A percentile compares a stretch with the other conserved stretches of the same genome.
Conservation (phyloP, 2,329 filamentous ascomycete species). For the Metarhizium guizhouense region DNA sequence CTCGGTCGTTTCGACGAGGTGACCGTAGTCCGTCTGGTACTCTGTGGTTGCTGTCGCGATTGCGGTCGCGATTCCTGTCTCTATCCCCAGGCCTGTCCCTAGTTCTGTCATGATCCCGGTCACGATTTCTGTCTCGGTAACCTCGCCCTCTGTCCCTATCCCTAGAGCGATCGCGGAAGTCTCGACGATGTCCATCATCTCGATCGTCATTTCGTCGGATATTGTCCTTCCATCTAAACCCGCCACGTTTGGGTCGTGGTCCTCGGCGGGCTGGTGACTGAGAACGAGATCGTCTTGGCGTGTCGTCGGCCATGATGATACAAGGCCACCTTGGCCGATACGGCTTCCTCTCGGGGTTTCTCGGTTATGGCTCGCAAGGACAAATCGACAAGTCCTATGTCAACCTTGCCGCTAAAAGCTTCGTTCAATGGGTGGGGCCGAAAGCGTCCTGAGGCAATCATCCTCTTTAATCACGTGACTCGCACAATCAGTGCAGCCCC, state of each 20-base stretch:
- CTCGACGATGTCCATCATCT: conserved; percentile 29
- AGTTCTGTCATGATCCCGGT: conserved; percentile 15
- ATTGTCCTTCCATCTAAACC: conserved; percentile 52
- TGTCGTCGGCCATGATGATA: conserved; percentile 15
- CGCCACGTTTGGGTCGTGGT: conserved; percentile 24
- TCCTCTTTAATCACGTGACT: conserved; percentile 22
- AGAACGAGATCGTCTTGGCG: conserved; percentile 16
- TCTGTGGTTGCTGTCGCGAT: conserved; percentile 13
- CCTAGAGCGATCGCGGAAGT: conserved; percentile 35
- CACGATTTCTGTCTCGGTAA: conserved; percentile 18
- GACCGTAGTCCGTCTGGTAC: conserved; percentile 10
- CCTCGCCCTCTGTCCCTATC: conserved; percentile 18
- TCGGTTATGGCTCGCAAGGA: neutral
- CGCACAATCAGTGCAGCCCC: conserved; percentile 23
- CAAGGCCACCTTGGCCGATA: neutral
- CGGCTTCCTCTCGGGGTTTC: neutral
- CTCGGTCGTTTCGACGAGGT: conserved; percentile 16
- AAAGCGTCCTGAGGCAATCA: neutral
- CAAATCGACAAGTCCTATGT: neutral
- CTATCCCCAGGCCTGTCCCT: conserved; percentile 18
- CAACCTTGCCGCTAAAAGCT: neutral
- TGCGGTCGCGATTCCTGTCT: conserved; percentile 21
- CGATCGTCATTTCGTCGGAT: conserved; percentile 35
- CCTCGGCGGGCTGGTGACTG: conserved; percentile 16
- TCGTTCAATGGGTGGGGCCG: neutral